phyloP scores from a whole-genome alignment of 2,329 filamentous ascomycete species.

The Trichoderma polysporum region DNA sequence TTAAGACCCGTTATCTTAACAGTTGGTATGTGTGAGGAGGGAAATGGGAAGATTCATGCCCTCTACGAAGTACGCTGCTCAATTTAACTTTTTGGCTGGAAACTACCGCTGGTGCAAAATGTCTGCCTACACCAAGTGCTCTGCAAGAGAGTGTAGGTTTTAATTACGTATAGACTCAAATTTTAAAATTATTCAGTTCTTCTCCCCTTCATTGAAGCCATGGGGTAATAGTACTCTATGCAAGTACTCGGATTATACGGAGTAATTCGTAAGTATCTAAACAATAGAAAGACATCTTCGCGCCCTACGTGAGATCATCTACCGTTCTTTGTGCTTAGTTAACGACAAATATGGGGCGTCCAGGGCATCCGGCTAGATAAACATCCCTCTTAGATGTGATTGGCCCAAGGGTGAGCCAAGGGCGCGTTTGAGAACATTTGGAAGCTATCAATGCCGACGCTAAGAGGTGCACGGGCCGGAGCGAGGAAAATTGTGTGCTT shows the following conservation, averaged over 20 bases:
- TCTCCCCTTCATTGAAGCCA: background rate
- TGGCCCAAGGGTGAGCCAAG: background rate
- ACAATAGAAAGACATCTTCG: background rate
- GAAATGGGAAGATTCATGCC: background rate
- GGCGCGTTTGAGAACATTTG: background rate
- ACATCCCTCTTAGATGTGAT: background rate
- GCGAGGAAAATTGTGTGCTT: background rate
- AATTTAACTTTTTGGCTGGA: background rate
- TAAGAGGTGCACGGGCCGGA: conserved; percentile 8
- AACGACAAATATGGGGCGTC: background rate
- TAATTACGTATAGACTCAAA: background rate
- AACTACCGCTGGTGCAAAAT: background rate
- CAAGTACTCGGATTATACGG: background rate
- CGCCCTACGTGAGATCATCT: background rate
- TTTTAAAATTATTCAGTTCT: background rate
- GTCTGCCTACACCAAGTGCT: background rate
- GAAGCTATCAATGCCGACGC: conserved; percentile 5
- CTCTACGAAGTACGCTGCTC: background rate
- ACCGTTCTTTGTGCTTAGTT: background rate
- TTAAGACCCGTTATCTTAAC: background rate
- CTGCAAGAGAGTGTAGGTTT: background rate
- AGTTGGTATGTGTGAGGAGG: background rate
- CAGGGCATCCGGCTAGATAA: background rate
- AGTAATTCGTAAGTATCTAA: background rate
- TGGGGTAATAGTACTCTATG: background rate